Evolutionary conservation across 2,329 filamentous ascomycete genomes (phyloP).

Genomic region (Cladophialophora chaetospira): DNA sequence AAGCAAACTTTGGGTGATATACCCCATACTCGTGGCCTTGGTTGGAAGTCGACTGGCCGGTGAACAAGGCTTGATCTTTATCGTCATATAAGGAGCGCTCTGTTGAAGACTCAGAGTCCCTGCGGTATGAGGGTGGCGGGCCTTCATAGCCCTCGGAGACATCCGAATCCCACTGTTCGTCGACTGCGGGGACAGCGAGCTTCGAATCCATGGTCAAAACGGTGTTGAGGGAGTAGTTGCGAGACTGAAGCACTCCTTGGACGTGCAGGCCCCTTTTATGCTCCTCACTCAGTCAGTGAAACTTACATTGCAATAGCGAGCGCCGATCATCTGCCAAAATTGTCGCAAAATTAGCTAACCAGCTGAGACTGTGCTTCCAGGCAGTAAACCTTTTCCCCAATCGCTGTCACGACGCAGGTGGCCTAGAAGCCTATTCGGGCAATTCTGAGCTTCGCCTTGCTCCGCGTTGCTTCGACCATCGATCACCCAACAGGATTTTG

Average conservation of each 20-base stretch:
- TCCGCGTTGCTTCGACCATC: not conserved
- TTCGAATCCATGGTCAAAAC: not conserved
- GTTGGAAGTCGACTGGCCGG: not conserved
- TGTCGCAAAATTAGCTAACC: too few relatives aligned
- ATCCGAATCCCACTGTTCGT: constrained; percentile 2
- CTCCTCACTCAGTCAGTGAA: too few relatives aligned
- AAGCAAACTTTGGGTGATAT: constrained; percentile 7
- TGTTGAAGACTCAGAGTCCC: constrained; percentile 12
- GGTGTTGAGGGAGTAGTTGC: not conserved
- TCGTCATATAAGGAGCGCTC: constrained; percentile 14
- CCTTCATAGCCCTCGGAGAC: not conserved
- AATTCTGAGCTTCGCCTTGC: too few relatives aligned
- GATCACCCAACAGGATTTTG: not conserved
- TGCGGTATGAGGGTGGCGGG: constrained; percentile 3
- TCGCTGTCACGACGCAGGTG: not conserved
- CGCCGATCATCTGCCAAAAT: not conserved
- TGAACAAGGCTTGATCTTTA: not conserved
- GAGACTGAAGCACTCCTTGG: too few relatives aligned
- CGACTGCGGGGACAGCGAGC: not conserved
- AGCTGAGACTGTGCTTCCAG: too few relatives aligned
- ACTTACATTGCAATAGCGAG: not conserved
- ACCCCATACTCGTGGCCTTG: constrained; percentile 3
- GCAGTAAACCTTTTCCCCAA: too few relatives aligned
- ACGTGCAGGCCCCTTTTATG: too few relatives aligned
- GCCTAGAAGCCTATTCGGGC: too few relatives aligned